Evolutionary conservation across 768 basidiomycete species (phyloP).

Genomic region (Rhodosporidiobolus odoratus): DNA sequence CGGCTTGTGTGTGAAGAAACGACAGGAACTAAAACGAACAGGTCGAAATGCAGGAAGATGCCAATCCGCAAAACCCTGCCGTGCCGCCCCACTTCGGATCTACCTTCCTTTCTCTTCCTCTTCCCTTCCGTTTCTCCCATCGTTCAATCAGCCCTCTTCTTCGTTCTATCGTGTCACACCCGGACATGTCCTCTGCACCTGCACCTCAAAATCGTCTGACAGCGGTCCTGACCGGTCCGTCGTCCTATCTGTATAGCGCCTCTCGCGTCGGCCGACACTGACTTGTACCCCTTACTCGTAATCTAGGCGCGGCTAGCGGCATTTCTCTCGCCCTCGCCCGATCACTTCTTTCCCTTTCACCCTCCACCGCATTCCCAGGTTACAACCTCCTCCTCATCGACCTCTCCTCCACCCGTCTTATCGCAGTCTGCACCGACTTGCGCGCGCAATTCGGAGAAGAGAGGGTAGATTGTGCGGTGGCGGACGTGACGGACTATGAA

Average conservation of each 20-base stretch:
- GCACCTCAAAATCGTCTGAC: too few species aligned
- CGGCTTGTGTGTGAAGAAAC: too few species aligned
- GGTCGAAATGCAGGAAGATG: too few species aligned
- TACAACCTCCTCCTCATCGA: constrained; percentile 9
- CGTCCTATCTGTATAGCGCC: too few species aligned
- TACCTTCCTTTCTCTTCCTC: neutral
- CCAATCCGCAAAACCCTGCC: too few species aligned
- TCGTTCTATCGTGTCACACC: too few species aligned
- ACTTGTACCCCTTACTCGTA: too few species aligned
- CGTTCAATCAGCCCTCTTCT: neutral
- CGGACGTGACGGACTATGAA: constrained; percentile 4
- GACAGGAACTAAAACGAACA: too few species aligned
- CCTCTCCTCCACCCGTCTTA: neutral
- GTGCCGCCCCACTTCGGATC: too few species aligned
- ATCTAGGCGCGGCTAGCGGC: neutral
- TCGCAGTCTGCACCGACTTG: neutral
- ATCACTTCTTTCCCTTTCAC: neutral
- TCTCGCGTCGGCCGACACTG: too few species aligned
- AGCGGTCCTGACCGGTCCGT: too few species aligned
- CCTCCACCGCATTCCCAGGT: neutral
- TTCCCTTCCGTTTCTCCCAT: neutral
- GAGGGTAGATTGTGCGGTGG: neutral
- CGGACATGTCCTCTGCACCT: too few species aligned
- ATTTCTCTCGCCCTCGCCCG: constrained; percentile 1
- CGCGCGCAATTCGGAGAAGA: neutral